Evolutionary conservation across 23 red algal genomes (phyloP), one percentile per base, ranked within the genome.

Genomic region (Gracilaria gracilis): DNA sequence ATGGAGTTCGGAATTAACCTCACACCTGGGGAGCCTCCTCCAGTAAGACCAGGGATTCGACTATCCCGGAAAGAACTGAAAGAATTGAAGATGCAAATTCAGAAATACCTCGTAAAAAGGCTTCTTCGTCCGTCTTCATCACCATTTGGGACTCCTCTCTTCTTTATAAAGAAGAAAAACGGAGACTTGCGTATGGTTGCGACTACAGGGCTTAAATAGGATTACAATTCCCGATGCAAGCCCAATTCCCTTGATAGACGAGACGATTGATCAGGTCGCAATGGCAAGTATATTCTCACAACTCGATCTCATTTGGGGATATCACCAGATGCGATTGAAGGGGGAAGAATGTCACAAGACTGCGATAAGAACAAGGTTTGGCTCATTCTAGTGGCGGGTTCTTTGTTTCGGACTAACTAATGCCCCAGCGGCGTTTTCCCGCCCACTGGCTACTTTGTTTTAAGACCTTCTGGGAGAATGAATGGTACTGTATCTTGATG

Each of bases 151-250:
- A n/a, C n/a, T n/a, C n/a, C n/a, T n/a, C n/a, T n/a, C n/a, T 88
- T 88, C 53, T 88, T 88, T 28, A 0, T 76, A 28, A 49, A 73
- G 33, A 88, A 88, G 47, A 88, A 88, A 0, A 57, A 61, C 47
- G 81, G 37, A 13, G 61, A 35, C 35, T 39, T 67, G 0, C 31
- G 81, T 21, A 85, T 85, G 57, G 36, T 39, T 0, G 81, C 42
- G 55, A 85, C 9, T 85, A 46, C 59, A 61, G 51, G 17, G 55
- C 31, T 61, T 85, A 9, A 69, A 85, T 13, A 85, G 39, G 62
- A 85, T 85, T 31, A 85, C 55, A 0, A 49, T 74, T 23, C 66
- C 66, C 7, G 64, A 88, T 88, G 0, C 67, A 16, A 77, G 37
- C 47, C 84, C 55, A 23, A 49, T 85, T 0, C 81, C 49, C 5